These are phyloP conservation scores for Zasmidium cellare DNA, from an alignment of 2,329 filamentous ascomycete species.

Conservation along the genomic window DNA sequence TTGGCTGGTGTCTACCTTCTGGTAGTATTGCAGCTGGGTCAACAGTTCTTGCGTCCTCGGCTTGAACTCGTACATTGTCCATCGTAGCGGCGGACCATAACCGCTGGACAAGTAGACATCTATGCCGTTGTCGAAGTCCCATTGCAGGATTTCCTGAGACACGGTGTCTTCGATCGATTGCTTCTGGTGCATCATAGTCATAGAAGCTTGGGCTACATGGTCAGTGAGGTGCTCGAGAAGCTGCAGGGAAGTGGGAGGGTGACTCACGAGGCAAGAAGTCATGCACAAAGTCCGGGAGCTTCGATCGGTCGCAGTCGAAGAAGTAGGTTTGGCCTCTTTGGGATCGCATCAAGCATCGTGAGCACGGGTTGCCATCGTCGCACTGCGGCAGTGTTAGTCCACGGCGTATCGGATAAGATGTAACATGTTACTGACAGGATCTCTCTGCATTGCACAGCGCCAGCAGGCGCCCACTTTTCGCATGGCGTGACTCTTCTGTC, in stretches of 20 bases:
- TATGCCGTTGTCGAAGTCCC: slow-evolving; percentile 37
- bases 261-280: slow-evolving; percentile 44
- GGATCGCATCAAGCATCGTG: slow-evolving; percentile 34
- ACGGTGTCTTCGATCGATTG: slow-evolving; percentile 43
- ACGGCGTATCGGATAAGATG: not conserved
- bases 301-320: slow-evolving; percentile 47
- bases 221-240: slow-evolving; percentile 1
- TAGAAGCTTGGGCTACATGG: slow-evolving; percentile 25
- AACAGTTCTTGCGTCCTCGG: slow-evolving; percentile 43
- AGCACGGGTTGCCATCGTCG: slow-evolving; percentile 31
- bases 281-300: slow-evolving; percentile 44
- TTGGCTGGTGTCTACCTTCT: slow-evolving; percentile 34
- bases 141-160: slow-evolving; percentile 37
- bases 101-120: slow-evolving; percentile 46
- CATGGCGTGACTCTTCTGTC: slow-evolving; percentile 46
- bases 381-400: slow-evolving; percentile 30
- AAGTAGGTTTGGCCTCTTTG: slow-evolving; percentile 41
- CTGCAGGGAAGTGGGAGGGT: not conserved
- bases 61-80: slow-evolving; percentile 49
- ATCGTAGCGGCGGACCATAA: slow-evolving; percentile 44
- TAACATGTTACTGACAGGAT: slow-evolving; percentile 39
- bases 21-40: slow-evolving; percentile 44
- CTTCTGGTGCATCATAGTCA: slow-evolving; percentile 45
- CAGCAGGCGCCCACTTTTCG: slow-evolving; percentile 49
- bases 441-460: slow-evolving; percentile 50